phyloP scores from a whole-genome alignment of 2,329 filamentous ascomycete species.

The Cercospora nicotianae region DNA sequence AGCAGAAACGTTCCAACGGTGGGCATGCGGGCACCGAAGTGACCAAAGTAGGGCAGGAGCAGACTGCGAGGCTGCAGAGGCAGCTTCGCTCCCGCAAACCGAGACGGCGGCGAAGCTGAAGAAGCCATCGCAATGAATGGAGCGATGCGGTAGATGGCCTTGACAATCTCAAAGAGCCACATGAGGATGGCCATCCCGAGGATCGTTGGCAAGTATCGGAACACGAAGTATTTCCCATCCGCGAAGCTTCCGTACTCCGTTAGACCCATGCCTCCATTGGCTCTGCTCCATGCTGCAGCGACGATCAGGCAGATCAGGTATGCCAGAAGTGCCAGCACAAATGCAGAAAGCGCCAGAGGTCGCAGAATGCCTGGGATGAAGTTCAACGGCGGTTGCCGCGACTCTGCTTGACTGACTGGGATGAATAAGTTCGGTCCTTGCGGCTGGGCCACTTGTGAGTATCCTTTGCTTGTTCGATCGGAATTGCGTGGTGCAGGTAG shows the following conservation, averaged over 20 bases:
- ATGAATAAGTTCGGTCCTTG: slow-evolving; percentile 37
- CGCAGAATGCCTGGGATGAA: slow-evolving; percentile 73
- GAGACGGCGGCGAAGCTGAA: slow-evolving; percentile 57
- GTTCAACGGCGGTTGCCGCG: slow-evolving; percentile 50
- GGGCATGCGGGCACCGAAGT: slow-evolving; percentile 68
- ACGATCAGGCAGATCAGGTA: slow-evolving; percentile 74
- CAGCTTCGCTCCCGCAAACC: slow-evolving; percentile 66
- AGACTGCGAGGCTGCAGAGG: slow-evolving; percentile 62
- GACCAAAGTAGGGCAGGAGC: slow-evolving; percentile 66
- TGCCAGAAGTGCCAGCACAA: slow-evolving; percentile 62
- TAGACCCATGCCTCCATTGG: slow-evolving; percentile 58
- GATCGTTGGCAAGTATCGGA: slow-evolving; percentile 80
- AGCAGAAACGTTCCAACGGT: slow-evolving; percentile 65
- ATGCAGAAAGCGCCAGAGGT: slow-evolving; percentile 60
- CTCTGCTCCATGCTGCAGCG: slow-evolving; percentile 66
- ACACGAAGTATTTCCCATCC: slow-evolving; percentile 76
- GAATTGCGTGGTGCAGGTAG: slow-evolving; percentile 20
- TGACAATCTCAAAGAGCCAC: slow-evolving; percentile 73
- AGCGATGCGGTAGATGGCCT: slow-evolving; percentile 70
- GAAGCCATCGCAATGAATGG: slow-evolving; percentile 79
- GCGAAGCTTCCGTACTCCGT: slow-evolving; percentile 68
- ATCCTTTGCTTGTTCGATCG: slow-evolving; percentile 16
- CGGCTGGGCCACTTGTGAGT: slow-evolving; percentile 7
- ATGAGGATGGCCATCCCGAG: slow-evolving; percentile 70
- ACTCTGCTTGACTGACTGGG: slow-evolving; percentile 33